These are phyloP conservation scores for Orychophragmus violaceus DNA, from an alignment of 345 rosid species.

Conservation along the genomic window DNA sequence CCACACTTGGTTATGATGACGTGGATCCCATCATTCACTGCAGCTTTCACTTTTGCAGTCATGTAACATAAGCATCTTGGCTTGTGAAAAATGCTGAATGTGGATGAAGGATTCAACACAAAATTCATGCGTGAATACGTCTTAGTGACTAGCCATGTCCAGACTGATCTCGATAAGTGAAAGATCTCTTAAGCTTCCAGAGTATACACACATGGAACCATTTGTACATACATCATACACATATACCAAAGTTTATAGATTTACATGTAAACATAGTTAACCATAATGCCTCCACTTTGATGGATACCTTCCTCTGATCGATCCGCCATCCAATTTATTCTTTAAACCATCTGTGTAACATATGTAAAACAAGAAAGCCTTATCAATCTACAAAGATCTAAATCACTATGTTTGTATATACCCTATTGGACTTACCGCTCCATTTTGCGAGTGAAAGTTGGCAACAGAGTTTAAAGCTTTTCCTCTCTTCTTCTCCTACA, in stretches of 20 bases:
- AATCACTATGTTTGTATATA: background rate
- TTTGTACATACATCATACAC: slow-evolving; percentile 15
- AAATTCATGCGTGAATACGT: no score
- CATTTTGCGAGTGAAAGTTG: slow-evolving; percentile 98
- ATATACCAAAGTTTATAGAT: slow-evolving; percentile 18
- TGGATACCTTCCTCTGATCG: slow-evolving; percentile 58
- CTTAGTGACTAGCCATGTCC: slow-evolving; percentile 50
- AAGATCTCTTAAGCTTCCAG: background rate
- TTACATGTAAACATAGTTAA: slow-evolving; percentile 85
- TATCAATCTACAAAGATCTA: background rate
- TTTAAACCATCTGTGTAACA: slow-evolving; percentile 91
- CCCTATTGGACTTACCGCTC: slow-evolving; percentile 53
- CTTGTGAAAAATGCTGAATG: slow-evolving; percentile 37
- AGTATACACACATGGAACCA: background rate
- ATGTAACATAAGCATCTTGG: background rate
- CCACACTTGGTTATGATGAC: slow-evolving; percentile 85
- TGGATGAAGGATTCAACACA: slow-evolving; percentile 56
- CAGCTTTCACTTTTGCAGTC: slow-evolving; percentile 98
- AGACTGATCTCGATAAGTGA: slow-evolving; percentile 40
- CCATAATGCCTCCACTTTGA: slow-evolving; percentile 91
- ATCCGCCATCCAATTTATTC: slow-evolving; percentile 96
- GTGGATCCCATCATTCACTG: slow-evolving; percentile 85
- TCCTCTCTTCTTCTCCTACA: slow-evolving; percentile 92
- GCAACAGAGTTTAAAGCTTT: no score
- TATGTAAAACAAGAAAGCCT: background rate